Base-by-base conservation (phyloP, 2,329 filamentous ascomycete species). In the Ascochyta koolunga region DNA sequence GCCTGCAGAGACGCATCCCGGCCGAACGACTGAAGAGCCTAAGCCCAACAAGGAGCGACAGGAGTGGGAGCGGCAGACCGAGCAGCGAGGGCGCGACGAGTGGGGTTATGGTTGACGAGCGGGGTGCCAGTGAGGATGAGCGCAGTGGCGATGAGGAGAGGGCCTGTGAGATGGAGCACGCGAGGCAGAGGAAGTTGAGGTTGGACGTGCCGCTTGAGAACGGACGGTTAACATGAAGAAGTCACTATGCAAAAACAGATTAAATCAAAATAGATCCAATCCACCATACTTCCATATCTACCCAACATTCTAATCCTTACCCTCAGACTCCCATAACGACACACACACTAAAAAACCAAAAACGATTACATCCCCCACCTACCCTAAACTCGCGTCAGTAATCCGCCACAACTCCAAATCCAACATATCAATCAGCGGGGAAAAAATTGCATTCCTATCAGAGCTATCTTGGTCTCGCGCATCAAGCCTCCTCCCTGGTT, bases 31-130 rank as follows among this genome's bases (percentile, higher is more conserved):
- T 69, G 45, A 64, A 72, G 39, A 75, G 72, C 47, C 55, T 71
- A 46, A 71, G 74, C 55, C 69, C 72, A 2, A 64, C 65, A 21
- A 59, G 68, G 49, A 68, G 70, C 32, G 68, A 67, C 5, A 58
- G 29, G 16, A 60, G 56, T 35, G 60, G 53, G 8, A 57, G 54
- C 36, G 59, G 59, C 15, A 61, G 63, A 24, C 18, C 49, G 43
- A 60, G 58, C 44, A 65, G 64, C 40, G 61, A 61, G n/a, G 68
- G 65, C 2, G 59, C 48, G 9, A 52, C 55, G 43, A 58, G 49
- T 10, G 75, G 70, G 5, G 60, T 77, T n/a, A 77, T 77, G 73
- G 67, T 77, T 2, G 76, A 77, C 55, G 75, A 77, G 59, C 68
- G 71, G 48, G 69, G 69, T 19, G 50, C 62, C 13, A 71, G 69